Percentiles rank a stretch among this genome's conserved stretches.
These are phyloP conservation scores for Alternaria ethzedia DNA, from an alignment of 2,329 filamentous ascomycete genomes.

Conservation along the genomic window DNA sequence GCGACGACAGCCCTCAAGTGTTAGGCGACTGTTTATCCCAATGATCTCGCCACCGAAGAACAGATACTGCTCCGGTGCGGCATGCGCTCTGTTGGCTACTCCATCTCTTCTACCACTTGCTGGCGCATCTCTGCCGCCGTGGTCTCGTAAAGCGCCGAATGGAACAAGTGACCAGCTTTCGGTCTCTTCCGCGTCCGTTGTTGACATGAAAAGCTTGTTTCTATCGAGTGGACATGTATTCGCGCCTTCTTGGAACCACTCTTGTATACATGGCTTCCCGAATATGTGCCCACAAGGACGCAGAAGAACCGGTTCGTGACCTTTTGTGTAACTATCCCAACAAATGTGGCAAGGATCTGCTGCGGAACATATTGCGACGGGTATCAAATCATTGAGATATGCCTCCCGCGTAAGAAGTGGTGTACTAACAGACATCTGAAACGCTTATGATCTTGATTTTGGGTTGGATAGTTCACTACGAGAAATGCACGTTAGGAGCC, in stretches of 20 bases:
- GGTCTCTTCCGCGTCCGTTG: not conserved
- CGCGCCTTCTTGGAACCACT: slow-evolving; percentile 4
- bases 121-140: not conserved
- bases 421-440: not conserved
- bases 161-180: not conserved
- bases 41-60: slow-evolving; percentile 5
- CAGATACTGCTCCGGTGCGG: not conserved
- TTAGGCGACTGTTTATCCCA: slow-evolving; percentile 2
- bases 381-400: not conserved
- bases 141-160: not conserved
- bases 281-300: slow-evolving; percentile 20
- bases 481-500: no score
- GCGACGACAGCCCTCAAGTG: not conserved
- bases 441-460: not conserved
- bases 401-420: not conserved
- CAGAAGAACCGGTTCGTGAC: slow-evolving; percentile 3
- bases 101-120: not conserved
- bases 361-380: slow-evolving; percentile 5
- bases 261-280: slow-evolving; percentile 11
- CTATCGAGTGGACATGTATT: slow-evolving; percentile 3
- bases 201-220: not conserved
- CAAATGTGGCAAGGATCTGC: slow-evolving; percentile 13
- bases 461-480: not conserved
- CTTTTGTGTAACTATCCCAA: not conserved
- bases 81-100: not conserved